Evolutionary conservation across 371 early-diverging fungal species (phyloP), one percentile per base, ranked within the genome.

Genomic region (Mortierella sp.): DNA sequence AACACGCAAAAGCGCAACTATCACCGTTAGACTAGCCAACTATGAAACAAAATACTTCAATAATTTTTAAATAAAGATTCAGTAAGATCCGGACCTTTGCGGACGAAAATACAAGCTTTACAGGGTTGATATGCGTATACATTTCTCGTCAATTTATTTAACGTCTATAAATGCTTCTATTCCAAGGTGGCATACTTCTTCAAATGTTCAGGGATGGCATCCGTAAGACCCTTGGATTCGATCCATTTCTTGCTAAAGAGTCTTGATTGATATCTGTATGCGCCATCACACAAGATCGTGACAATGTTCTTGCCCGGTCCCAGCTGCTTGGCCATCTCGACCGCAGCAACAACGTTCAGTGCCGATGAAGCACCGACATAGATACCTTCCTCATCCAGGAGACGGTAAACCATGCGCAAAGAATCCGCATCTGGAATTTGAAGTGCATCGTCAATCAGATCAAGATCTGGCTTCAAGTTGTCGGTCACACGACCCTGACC

Each of bases 401-500:
- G 81, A 42, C 93, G 86, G 76, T 92, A 97, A 2, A 92, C 79
- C 95, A 94, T 97, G 41, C 79, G 75, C 49, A 97, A 90, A 2
- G 93, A 90, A 34, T 91, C 89, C 34, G 90, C 89, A 78, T 97
- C 97, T 0, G 91, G 89, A 41, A 97, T 86, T 65, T 82, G 80
- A 23, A 97, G 71, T 0, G 97, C 92, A 53, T 90, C 95, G 58
- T 97, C 95, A 30, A 97, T 83, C 49, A 93, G 69, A 17, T 86
- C 86, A 15, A 95, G 69, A 59, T 94, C 97, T 23, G 84, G 87
- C 55, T 85, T 84, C 71, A 97, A 82, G 80, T 97, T 97, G 26
- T 92, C 93, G 2, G 97, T 97, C 28, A 97, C 84, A 59, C 97
- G 92, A 31, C 97, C 97, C 82, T 97, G 97, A 34, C 97, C 97